A percentile compares a stretch with the other conserved stretches of the same genome.
Conservation (phyloP, 208 protist genomes). For the Trypanosomatidae sp. region DNA sequence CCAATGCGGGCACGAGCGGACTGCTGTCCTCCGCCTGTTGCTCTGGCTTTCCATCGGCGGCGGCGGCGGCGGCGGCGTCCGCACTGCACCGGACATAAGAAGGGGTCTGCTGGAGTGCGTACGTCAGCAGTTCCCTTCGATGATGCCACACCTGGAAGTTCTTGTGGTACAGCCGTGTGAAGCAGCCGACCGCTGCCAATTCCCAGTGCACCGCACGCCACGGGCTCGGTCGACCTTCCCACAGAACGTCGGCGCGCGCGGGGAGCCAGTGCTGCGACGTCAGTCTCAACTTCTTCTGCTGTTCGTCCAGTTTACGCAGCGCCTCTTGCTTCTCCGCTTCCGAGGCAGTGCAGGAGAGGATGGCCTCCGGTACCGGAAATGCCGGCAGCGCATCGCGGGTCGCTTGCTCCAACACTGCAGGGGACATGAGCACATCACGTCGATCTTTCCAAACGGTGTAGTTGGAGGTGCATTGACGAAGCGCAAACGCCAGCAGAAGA, state of each 20-base stretch:
- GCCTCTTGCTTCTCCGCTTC: constrained; percentile 7
- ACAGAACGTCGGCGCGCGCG: constrained; percentile 12
- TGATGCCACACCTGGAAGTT: constrained; percentile 91
- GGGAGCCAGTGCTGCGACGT: constrained; percentile 30
- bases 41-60: background rate
- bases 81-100: background rate
- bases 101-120: constrained; percentile 34
- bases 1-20: background rate
- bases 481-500: constrained; percentile 59
- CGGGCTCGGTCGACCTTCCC: constrained; percentile 21
- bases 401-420: constrained; percentile 24
- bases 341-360: background rate
- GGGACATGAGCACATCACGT: constrained; percentile 51
- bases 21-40: background rate
- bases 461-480: constrained; percentile 51
- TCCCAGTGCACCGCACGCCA: constrained; percentile 82
- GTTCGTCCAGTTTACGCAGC: background rate
- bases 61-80: background rate
- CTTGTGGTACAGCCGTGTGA: constrained; percentile 57
- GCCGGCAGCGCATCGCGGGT: constrained; percentile 26
- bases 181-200: constrained; percentile 35
- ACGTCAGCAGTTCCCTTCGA: constrained; percentile 50
- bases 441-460: constrained; percentile 83
- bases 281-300: constrained; percentile 9
- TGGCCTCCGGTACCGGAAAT: background rate